These are phyloP conservation scores for Lunasporangiospora selenospora DNA, from an alignment of 192 early-diverging fungal genomes.

Conservation along the genomic window DNA sequence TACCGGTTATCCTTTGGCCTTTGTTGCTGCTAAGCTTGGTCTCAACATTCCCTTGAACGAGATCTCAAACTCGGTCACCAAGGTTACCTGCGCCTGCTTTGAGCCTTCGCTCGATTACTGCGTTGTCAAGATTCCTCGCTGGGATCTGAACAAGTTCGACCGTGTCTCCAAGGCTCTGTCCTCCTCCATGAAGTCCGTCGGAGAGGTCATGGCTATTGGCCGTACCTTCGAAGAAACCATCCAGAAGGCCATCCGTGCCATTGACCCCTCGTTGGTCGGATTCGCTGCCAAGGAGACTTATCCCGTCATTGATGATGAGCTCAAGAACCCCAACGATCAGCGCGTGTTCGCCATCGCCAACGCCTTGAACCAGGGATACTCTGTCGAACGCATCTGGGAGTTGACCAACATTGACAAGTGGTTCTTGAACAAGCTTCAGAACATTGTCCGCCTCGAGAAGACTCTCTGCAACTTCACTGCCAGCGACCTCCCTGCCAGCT, in stretches of 20 bases:
- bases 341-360: constrained; percentile 96
- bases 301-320: constrained; percentile 82
- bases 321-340: constrained; percentile 87
- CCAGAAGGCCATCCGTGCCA: constrained; percentile 94
- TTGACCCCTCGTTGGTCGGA: constrained; percentile 86
- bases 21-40: constrained; percentile 97
- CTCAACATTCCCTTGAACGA: constrained; percentile 92
- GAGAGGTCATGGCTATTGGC: constrained; percentile 98
- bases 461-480: constrained; percentile 65
- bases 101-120: constrained; percentile 96
- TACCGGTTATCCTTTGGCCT: constrained; percentile 97
- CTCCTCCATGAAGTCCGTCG: constrained; percentile 97
- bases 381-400: constrained; percentile 88
- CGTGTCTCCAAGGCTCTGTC: constrained; percentile 89
- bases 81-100: constrained; percentile 95
- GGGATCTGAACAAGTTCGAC: constrained; percentile 97
- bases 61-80: constrained; percentile 95
- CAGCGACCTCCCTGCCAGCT: constrained; percentile 59
- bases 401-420: constrained; percentile 95
- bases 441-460: constrained; percentile 84
- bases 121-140: constrained; percentile 85
- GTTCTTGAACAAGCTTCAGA: constrained; percentile 95
- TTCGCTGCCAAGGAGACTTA: constrained; percentile 63
- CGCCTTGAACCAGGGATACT: constrained; percentile 88
- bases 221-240: constrained; percentile 98